These are phyloP conservation scores for Mortierella sp. DNA, from an alignment of 371 early-diverging fungal genomes.

Conservation along the genomic window DNA sequence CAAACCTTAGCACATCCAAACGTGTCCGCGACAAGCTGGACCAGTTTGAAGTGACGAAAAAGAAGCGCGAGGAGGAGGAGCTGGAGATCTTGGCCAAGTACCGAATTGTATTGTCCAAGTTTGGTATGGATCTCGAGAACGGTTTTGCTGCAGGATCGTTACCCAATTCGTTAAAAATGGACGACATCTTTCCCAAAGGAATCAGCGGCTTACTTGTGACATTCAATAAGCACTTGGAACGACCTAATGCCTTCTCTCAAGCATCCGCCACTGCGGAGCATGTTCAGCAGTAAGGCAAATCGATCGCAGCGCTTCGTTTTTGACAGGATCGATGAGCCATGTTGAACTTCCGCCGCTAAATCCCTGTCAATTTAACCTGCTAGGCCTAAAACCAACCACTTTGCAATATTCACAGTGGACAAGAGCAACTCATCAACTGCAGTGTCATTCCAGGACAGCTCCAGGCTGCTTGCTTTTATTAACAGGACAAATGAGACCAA, in stretches of 20 bases:
- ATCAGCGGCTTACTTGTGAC: slow-evolving; percentile 27
- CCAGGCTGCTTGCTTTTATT: slow-evolving; percentile 46
- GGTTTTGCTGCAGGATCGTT: slow-evolving; percentile 22
- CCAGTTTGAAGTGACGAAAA: slow-evolving; percentile 66
- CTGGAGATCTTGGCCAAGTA: slow-evolving; percentile 58
- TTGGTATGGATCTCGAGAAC: slow-evolving; percentile 53
- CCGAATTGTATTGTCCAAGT: slow-evolving; percentile 57
- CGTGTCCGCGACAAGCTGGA: slow-evolving; percentile 69
- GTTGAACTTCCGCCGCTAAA: neutral
- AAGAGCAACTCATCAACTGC: slow-evolving; percentile 19
- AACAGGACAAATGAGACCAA: slow-evolving; percentile 57
- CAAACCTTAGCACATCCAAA: slow-evolving; percentile 66
- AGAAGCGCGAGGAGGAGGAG: slow-evolving; percentile 70
- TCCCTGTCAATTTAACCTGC: neutral
- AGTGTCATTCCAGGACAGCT: slow-evolving; percentile 21
- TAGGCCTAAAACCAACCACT: slow-evolving; percentile 55
- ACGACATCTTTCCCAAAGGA: slow-evolving; percentile 41
- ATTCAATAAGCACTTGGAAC: slow-evolving; percentile 50
- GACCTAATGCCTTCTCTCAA: slow-evolving; percentile 43
- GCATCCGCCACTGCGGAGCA: slow-evolving; percentile 46
- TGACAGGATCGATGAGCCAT: neutral
- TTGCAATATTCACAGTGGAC: slow-evolving; percentile 48
- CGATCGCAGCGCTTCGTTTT: neutral
- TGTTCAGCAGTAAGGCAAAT: slow-evolving; percentile 38
- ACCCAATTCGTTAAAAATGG: neutral